Conservation (phyloP, 768 basidiomycete genomes). For the Mycena haematopus region DNA sequence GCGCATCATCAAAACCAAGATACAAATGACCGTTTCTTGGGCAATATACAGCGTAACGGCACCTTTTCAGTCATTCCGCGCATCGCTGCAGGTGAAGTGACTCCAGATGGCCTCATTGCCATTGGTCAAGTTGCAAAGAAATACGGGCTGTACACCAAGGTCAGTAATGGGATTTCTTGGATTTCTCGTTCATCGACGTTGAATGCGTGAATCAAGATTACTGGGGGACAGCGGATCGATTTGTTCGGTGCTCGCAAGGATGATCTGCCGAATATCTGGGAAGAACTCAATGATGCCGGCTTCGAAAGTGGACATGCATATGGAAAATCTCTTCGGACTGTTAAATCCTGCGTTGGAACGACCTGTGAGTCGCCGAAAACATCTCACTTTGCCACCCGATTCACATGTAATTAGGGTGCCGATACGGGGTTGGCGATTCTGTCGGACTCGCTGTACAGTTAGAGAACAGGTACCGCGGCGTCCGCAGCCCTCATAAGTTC, state of each 20-base stretch:
- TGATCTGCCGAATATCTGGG: constrained; percentile 45
- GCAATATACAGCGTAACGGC: constrained; percentile 76
- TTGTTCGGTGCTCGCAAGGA: constrained; percentile 56
- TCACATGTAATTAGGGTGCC: constrained; percentile 48
- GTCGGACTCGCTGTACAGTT: constrained; percentile 76
- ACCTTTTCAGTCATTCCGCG: constrained; percentile 78
- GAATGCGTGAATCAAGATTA: constrained; percentile 37
- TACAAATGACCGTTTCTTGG: constrained; percentile 73
- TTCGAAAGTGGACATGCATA: constrained; percentile 83
- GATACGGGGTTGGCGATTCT: constrained; percentile 76
- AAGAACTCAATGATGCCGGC: constrained; percentile 65
- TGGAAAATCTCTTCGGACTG: constrained; percentile 71
- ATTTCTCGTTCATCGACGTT: background rate
- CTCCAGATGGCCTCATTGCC: constrained; percentile 68
- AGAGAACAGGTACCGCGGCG: constrained; percentile 75
- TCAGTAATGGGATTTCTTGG: background rate
- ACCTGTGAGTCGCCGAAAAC: constrained; percentile 41
- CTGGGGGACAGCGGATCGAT: constrained; percentile 64
- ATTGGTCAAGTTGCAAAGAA: constrained; percentile 72
- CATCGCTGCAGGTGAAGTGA: constrained; percentile 72
- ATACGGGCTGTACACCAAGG: constrained; percentile 70
- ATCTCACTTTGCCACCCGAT: background rate
- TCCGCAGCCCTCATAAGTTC: constrained; percentile 74
- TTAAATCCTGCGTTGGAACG: constrained; percentile 81
- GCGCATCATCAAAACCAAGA: constrained; percentile 74